Evolutionary conservation across 2,329 filamentous ascomycete species (phyloP).

Genomic region (Macrophomina tecta): DNA sequence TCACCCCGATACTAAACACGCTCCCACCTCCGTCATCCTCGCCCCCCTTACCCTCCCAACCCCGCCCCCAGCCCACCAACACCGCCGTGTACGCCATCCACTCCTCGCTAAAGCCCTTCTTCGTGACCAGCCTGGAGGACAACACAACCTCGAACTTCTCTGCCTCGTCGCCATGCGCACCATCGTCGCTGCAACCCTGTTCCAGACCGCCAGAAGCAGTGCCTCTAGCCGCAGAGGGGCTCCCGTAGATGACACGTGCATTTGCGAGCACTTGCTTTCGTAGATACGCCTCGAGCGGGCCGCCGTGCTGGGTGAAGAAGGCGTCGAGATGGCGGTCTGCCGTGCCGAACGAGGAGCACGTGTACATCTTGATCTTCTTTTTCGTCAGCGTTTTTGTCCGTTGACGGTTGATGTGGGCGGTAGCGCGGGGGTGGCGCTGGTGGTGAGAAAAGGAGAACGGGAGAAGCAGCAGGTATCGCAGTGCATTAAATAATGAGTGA

Average conservation of each 20-base stretch:
- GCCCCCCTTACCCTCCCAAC: not conserved
- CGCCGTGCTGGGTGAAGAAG: not conserved
- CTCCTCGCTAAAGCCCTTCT: not conserved
- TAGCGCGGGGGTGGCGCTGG: too few species aligned
- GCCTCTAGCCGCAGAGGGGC: not conserved
- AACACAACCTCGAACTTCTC: not conserved
- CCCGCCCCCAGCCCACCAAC: not conserved
- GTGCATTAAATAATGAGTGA: too few species aligned
- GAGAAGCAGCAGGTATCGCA: too few species aligned
- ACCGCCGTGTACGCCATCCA: not conserved
- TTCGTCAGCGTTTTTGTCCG: not conserved
- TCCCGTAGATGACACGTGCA: not conserved
- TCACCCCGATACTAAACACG: not conserved
- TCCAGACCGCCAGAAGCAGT: not conserved
- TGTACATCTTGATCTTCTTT: not conserved
- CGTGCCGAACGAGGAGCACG: too few species aligned
- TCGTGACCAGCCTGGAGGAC: not conserved
- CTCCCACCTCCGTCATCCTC: not conserved
- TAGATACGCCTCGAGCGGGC: not conserved
- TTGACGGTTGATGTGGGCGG: too few species aligned
- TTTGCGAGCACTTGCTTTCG: not conserved
- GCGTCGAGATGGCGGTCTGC: not conserved
- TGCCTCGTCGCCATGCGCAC: too few species aligned
- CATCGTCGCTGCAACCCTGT: not conserved
- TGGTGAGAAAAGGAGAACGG: too few species aligned